A percentile compares a stretch with the other conserved stretches of the same genome.
These are phyloP conservation scores for Saxophila tyrrhenica DNA, from an alignment of 495 filamentous ascomycete genomes.

Conservation along the genomic window DNA sequence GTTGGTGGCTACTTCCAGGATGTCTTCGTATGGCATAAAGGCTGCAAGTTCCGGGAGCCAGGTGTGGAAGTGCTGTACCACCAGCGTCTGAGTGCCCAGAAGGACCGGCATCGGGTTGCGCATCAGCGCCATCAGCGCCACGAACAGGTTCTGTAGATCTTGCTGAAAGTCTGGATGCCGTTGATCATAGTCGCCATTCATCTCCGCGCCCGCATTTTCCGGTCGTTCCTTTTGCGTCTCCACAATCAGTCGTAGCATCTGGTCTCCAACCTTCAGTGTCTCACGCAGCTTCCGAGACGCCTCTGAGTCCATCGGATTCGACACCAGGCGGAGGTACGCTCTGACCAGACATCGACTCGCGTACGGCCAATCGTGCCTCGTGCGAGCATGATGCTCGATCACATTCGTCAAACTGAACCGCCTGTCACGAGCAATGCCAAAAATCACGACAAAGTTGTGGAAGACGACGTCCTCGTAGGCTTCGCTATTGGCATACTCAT, in stretches of 20 bases:
- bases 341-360: conserved; percentile 83
- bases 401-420: conserved; percentile 83
- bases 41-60: conserved; percentile 84
- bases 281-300: conserved; percentile 75
- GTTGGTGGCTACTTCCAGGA: conserved; percentile 79
- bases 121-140: conserved; percentile 79
- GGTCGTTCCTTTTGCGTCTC: conserved; percentile 79
- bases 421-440: conserved; percentile 90
- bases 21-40: conserved; percentile 68
- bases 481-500: conserved; percentile 60
- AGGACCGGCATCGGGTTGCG: conserved; percentile 69
- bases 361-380: conserved; percentile 83
- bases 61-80: conserved; percentile 92
- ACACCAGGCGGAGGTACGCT: conserved; percentile 72
- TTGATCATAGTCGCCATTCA: conserved; percentile 3
- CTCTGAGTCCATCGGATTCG: conserved; percentile 65
- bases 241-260: conserved; percentile 91
- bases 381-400: conserved; percentile 85
- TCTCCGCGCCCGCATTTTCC: conserved; percentile 47
- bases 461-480: conserved; percentile 91
- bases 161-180: conserved; percentile 14
- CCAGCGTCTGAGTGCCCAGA: conserved; percentile 86
- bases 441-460: conserved; percentile 72
- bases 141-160: conserved; percentile 79
- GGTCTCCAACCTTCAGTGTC: conserved; percentile 87